Conservation (phyloP, 768 basidiomycete genomes). For the Cyclocybe cylindracea region DNA sequence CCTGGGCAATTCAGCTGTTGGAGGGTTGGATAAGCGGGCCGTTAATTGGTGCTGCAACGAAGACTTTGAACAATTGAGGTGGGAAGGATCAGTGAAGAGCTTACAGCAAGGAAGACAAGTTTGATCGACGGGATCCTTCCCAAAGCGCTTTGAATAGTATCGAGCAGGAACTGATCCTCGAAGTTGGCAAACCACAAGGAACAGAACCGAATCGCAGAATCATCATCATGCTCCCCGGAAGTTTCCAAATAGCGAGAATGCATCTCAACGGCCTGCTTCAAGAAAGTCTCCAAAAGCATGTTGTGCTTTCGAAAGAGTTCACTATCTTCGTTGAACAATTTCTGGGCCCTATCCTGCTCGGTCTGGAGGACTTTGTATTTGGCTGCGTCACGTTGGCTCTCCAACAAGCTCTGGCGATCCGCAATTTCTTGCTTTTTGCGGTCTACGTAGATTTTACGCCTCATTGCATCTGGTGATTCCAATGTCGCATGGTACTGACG, state of each 20-base stretch:
- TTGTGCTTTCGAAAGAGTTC: constrained; percentile 57
- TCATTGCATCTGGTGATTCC: constrained; percentile 67
- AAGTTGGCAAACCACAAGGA: constrained; percentile 94
- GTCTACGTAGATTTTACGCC: constrained; percentile 71
- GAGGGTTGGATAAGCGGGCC: constrained; percentile 70
- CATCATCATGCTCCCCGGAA: constrained; percentile 75
- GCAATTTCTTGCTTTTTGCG: constrained; percentile 75
- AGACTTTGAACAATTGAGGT: neutral
- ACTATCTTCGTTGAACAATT: constrained; percentile 45
- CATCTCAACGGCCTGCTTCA: constrained; percentile 80
- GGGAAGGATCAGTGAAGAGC: constrained; percentile 9
- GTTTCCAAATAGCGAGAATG: constrained; percentile 74
- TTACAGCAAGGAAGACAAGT: constrained; percentile 80
- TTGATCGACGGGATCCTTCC: constrained; percentile 78
- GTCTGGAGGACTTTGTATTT: constrained; percentile 16
- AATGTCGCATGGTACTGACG: constrained; percentile 75
- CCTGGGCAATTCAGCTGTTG: constrained; percentile 24
- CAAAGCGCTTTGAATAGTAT: constrained; percentile 46
- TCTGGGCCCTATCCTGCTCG: constrained; percentile 31
- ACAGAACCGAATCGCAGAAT: constrained; percentile 76
- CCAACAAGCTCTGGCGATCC: constrained; percentile 37
- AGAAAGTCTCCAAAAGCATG: constrained; percentile 56
- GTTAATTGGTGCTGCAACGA: constrained; percentile 76
- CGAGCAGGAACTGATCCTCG: constrained; percentile 52
- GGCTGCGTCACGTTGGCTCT: constrained; percentile 12